Evolutionary conservation across 2,329 filamentous ascomycete genomes (phyloP).

Genomic region (Chaetomium sp.): DNA sequence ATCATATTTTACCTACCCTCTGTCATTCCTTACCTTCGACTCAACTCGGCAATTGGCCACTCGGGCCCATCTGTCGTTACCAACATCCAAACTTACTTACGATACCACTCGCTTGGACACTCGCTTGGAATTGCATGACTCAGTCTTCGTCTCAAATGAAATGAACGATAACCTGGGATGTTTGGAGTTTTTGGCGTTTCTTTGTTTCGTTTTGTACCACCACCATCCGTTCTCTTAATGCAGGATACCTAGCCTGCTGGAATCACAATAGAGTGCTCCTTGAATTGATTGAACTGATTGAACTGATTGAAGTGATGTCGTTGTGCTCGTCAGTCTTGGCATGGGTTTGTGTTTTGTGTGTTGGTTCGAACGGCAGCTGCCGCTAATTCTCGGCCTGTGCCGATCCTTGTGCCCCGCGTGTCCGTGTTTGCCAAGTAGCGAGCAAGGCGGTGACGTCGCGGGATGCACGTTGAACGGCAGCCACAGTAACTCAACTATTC

Average conservation of each 20-base stretch:
- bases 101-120: background rate
- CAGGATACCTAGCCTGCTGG: background rate
- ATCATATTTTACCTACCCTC: background rate
- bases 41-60: background rate
- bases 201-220: background rate
- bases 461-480: background rate
- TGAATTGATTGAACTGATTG: background rate
- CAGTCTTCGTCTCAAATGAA: background rate
- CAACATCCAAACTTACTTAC: background rate
- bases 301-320: background rate
- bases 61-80: background rate
- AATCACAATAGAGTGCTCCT: background rate
- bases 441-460: slow-evolving; percentile 14
- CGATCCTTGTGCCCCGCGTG: background rate
- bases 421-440: slow-evolving; percentile 7
- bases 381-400: background rate
- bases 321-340: slow-evolving; percentile 9
- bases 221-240: background rate
- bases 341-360: background rate
- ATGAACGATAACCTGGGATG: background rate
- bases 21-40: slow-evolving; percentile 6
- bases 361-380: background rate
- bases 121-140: background rate
- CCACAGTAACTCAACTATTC: background rate
- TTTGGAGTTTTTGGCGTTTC: background rate